Conservation (phyloP, 805 yeast genomes). For the Citeromyces matritensis region DNA sequence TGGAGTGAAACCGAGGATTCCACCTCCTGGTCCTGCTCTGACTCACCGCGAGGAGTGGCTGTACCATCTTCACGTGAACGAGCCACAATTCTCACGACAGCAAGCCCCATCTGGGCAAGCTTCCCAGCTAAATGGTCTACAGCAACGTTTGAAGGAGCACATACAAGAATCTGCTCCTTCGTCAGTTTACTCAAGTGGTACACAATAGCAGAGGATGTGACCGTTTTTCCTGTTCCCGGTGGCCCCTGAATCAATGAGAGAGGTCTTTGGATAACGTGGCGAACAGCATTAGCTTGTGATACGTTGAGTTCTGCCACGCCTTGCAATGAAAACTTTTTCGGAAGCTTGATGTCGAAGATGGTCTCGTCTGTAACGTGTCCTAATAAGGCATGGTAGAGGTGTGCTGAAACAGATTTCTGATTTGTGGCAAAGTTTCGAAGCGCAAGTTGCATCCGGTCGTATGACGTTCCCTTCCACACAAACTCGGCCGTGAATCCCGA, state of each 20-base stretch:
- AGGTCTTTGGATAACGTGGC: slow-evolving; percentile 52
- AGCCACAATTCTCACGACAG: slow-evolving; percentile 68
- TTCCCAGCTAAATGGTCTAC: slow-evolving; percentile 81
- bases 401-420: slow-evolving; percentile 54
- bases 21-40: too few relatives aligned
- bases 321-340: slow-evolving; percentile 45
- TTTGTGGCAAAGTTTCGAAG: slow-evolving; percentile 56
- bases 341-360: slow-evolving; percentile 46
- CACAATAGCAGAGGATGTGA: slow-evolving; percentile 79
- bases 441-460: slow-evolving; percentile 74
- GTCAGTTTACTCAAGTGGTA: slow-evolving; percentile 55
- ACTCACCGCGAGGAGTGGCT: too few relatives aligned
- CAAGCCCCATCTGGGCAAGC: slow-evolving; percentile 52
- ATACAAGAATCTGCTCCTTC: slow-evolving; percentile 58
- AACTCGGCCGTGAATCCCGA: slow-evolving; percentile 72
- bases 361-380: slow-evolving; percentile 66
- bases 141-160: slow-evolving; percentile 94
- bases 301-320: slow-evolving; percentile 56
- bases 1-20: slow-evolving; percentile 54
- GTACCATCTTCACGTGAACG: slow-evolving; percentile 52
- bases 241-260: slow-evolving; percentile 86
- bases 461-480: slow-evolving; percentile 80
- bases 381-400: slow-evolving; percentile 59
- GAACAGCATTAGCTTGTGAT: slow-evolving; percentile 72
- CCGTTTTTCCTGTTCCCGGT: slow-evolving; percentile 94